Conservation (phyloP, 768 basidiomycete genomes). For the Amanita pseudoporphyria region DNA sequence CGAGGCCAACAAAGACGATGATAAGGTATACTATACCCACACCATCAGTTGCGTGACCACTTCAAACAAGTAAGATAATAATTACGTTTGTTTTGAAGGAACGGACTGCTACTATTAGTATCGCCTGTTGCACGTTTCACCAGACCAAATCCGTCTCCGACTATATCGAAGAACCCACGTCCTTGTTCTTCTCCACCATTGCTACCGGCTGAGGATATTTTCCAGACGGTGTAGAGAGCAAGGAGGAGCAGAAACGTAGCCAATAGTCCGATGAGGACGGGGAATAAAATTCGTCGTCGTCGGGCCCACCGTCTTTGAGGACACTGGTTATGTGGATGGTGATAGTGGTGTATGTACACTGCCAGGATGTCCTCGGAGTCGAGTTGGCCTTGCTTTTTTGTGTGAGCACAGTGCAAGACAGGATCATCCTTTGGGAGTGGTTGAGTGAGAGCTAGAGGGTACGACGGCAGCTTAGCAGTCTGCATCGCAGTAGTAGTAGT, state of each 20-base stretch:
- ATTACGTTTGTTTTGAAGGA: slow-evolving; percentile 34
- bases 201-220: slow-evolving; percentile 19
- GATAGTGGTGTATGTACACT: not conserved
- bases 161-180: slow-evolving; percentile 13
- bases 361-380: too few species aligned
- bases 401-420: too few species aligned
- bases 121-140: slow-evolving; percentile 22
- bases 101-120: slow-evolving; percentile 17
- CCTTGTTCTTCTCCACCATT: slow-evolving; percentile 19
- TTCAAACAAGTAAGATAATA: slow-evolving; percentile 1
- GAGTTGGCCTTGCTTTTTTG: too few species aligned
- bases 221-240: slow-evolving; percentile 21
- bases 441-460: too few species aligned
- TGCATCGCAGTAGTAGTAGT: too few species aligned
- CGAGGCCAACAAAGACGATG: slow-evolving; percentile 52
- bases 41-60: not conserved
- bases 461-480: too few species aligned
- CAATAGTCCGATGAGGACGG: slow-evolving; percentile 22
- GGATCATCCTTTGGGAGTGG: too few species aligned
- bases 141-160: slow-evolving; percentile 16
- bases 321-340: slow-evolving; percentile 1
- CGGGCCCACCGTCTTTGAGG: not conserved
- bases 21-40: slow-evolving; percentile 48
- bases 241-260: slow-evolving; percentile 25
- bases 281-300: not conserved